phyloP scores from a whole-genome alignment of 768 basidiomycete genomes.

The Austroboletus eburneus region DNA sequence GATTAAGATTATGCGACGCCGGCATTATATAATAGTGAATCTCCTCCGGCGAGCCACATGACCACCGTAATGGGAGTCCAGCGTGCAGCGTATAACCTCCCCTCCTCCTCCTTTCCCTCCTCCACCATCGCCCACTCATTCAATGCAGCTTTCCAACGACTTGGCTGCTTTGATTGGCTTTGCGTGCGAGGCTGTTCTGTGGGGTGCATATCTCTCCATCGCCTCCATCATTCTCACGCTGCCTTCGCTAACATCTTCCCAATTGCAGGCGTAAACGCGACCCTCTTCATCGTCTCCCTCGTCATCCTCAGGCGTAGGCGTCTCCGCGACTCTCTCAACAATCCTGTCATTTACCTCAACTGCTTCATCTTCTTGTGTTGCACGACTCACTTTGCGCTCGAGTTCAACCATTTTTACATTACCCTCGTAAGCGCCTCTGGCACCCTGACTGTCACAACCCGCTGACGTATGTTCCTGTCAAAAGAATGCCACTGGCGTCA shows the following conservation, averaged over 20 bases:
- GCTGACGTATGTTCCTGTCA: background rate
- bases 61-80: background rate
- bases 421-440: slow-evolving; percentile 27
- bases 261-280: slow-evolving; percentile 14
- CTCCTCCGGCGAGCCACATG: background rate
- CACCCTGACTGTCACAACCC: background rate
- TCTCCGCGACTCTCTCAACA: slow-evolving; percentile 8
- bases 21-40: too few relatives aligned
- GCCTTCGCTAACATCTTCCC: background rate
- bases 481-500: slow-evolving; percentile 28
- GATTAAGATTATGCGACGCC: too few relatives aligned
- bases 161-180: slow-evolving; percentile 37
- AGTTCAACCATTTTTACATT: slow-evolving; percentile 34
- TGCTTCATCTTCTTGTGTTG: slow-evolving; percentile 31
- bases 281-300: slow-evolving; percentile 30
- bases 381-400: slow-evolving; percentile 31
- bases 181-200: slow-evolving; percentile 33
- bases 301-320: slow-evolving; percentile 19
- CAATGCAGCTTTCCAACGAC: slow-evolving; percentile 27
- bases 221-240: background rate
- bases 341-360: slow-evolving; percentile 28
- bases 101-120: background rate
- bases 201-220: slow-evolving; percentile 22
- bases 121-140: background rate
- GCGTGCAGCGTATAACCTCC: background rate